Conservation (phyloP, 805 yeast genomes). For the Candida vaughaniae region DNA sequence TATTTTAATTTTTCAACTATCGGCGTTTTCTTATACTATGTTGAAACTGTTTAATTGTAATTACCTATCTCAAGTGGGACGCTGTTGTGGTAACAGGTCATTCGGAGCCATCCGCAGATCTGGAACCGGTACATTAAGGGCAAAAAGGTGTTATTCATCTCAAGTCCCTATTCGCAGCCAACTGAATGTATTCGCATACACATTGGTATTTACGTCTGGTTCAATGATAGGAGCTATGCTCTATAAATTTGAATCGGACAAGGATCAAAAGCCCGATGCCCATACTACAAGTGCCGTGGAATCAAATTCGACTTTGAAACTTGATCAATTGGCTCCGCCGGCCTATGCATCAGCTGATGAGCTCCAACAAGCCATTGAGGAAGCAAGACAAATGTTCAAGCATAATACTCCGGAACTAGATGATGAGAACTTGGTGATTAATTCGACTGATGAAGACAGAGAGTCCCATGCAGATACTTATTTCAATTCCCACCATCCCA, state of each 20-base stretch:
- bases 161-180: no score
- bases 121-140: no score
- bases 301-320: constrained; percentile 18
- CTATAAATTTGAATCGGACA: not conserved
- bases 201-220: constrained; percentile 4
- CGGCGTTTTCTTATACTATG: no score
- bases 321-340: constrained; percentile 20
- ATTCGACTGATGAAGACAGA: constrained; percentile 22
- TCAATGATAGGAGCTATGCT: constrained; percentile 4
- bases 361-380: constrained; percentile 21
- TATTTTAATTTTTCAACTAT: no score
- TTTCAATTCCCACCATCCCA: constrained; percentile 35
- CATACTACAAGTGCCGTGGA: not conserved
- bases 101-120: no score
- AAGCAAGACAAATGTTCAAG: constrained; percentile 17
- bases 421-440: constrained; percentile 20
- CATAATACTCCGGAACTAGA: constrained; percentile 14
- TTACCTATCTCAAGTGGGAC: no score
- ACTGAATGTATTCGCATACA: no score
- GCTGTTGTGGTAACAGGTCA: no score
- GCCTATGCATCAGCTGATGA: constrained; percentile 20
- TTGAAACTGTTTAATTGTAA: no score
- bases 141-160: no score
- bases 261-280: not conserved
- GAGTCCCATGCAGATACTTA: constrained; percentile 31